Percentiles rank a stretch among this genome's conserved stretches.
Evolutionary conservation across 441 rosid genomes (phyloP).

Genomic region (Erodium texanum): DNA sequence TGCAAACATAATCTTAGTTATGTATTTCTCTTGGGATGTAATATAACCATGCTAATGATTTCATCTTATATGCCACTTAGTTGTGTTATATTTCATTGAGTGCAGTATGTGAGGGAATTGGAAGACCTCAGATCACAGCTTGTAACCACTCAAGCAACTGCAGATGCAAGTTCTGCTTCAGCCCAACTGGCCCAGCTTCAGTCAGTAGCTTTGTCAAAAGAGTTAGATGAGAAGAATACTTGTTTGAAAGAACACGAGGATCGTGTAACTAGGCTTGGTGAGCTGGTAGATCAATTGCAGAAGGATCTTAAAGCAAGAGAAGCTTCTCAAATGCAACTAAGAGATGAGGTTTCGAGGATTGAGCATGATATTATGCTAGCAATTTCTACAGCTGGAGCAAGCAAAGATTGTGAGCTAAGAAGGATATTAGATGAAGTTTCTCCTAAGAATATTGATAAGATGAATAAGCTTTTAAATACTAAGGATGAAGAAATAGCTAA

Average conservation of each 20-base stretch:
- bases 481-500: constrained; percentile 63
- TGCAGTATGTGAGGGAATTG: constrained; percentile 56
- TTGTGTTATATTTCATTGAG: background rate
- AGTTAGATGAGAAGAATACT: constrained; percentile 50
- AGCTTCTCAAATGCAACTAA: constrained; percentile 64
- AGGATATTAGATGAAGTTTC: constrained; percentile 55
- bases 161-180: constrained; percentile 68
- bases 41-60: background rate
- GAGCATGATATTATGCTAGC: constrained; percentile 68
- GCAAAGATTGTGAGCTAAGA: constrained; percentile 46
- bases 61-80: background rate
- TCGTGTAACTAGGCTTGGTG: constrained; percentile 54
- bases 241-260: constrained; percentile 66
- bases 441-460: constrained; percentile 58
- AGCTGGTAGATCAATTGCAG: constrained; percentile 51
- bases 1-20: no score
- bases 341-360: constrained; percentile 63
- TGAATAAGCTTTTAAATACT: constrained; percentile 40
- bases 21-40: no score
- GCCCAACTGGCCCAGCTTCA: constrained; percentile 73
- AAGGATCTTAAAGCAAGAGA: constrained; percentile 72
- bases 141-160: constrained; percentile 52
- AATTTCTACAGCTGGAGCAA: constrained; percentile 42
- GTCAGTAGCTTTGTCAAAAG: constrained; percentile 46
- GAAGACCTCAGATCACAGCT: constrained; percentile 62